Conservation (phyloP, 2,329 filamentous ascomycete species). For the Xylariomycetidae sp. region DNA sequence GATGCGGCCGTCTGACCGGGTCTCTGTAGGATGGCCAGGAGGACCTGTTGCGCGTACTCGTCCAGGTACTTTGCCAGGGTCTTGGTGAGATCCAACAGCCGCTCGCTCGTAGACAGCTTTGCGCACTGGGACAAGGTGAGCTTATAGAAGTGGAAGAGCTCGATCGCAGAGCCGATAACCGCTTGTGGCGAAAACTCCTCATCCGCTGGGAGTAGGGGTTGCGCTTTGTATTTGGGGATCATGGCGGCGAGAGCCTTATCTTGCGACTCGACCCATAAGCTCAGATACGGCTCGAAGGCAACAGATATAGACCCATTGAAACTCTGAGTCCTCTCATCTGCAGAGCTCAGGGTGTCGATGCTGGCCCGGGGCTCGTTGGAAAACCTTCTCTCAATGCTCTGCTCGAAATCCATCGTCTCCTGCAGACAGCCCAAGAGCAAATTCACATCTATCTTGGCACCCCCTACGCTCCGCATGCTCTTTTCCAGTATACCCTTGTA, state of each 20-base stretch:
- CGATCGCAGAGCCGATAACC: conserved; percentile 89
- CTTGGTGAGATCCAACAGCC: conserved; percentile 77
- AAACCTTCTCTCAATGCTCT: conserved; percentile 81
- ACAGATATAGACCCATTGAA: conserved; percentile 92
- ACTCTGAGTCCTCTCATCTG: conserved; percentile 68
- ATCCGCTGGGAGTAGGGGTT: conserved; percentile 73
- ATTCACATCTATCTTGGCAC: conserved; percentile 82
- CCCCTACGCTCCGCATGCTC: conserved; percentile 74
- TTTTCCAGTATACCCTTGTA: conserved; percentile 89
- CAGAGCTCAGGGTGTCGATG: conserved; percentile 81
- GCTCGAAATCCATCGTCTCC: conserved; percentile 95
- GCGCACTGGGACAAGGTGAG: conserved; percentile 90
- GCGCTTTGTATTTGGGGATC: conserved; percentile 81
- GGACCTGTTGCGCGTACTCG: conserved; percentile 88
- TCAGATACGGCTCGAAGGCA: conserved; percentile 95
- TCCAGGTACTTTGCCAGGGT: conserved; percentile 91
- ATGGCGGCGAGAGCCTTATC: conserved; percentile 80
- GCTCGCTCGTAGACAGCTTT: conserved; percentile 87
- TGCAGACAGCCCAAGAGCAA: conserved; percentile 83
- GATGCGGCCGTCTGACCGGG: conserved; percentile 49
- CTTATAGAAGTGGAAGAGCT: conserved; percentile 96
- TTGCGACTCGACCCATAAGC: conserved; percentile 94
- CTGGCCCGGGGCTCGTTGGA: conserved; percentile 69
- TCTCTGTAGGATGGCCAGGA: conserved; percentile 64
- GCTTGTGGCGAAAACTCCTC: conserved; percentile 90